Percentiles rank a stretch among this genome's conserved stretches.
These are phyloP conservation scores for Podospora fimiseda DNA, from an alignment of 495 filamentous ascomycete species.

Conservation along the genomic window DNA sequence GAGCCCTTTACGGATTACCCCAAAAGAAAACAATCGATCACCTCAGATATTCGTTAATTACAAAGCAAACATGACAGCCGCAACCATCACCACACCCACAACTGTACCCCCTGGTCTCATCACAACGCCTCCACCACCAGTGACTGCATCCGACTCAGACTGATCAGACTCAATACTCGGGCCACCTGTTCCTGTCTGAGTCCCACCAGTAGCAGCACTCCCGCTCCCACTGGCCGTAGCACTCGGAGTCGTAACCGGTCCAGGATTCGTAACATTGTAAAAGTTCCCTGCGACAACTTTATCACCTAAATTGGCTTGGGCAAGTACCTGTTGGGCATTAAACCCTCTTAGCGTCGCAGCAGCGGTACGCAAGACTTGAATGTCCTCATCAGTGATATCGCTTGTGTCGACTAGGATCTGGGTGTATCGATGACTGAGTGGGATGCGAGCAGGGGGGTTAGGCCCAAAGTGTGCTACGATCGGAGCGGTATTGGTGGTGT, in stretches of 20 bases:
- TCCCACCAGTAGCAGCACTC: background rate
- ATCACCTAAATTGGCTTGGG: conserved; percentile 23
- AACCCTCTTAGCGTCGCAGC: conserved; percentile 28
- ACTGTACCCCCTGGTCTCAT: background rate
- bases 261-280: conserved; percentile 40
- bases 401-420: conserved; percentile 37
- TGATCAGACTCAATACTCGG: background rate
- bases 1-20: no score
- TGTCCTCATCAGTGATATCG: conserved; percentile 16
- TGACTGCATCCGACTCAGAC: background rate
- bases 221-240: background rate
- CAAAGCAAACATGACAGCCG: conserved; percentile 4
- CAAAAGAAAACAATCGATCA: no score
- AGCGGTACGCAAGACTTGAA: conserved; percentile 23
- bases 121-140: background rate
- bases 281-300: conserved; percentile 38
- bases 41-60: background rate
- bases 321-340: conserved; percentile 23
- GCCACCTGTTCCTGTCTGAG: background rate
- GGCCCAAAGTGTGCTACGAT: conserved; percentile 31
- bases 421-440: conserved; percentile 38
- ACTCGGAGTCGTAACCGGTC: conserved; percentile 18
- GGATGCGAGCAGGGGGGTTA: conserved; percentile 33
- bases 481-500: conserved; percentile 19
- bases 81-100: background rate